Conservation (phyloP, 306 rosid species). For the Begonia fuchsioides region DNA sequence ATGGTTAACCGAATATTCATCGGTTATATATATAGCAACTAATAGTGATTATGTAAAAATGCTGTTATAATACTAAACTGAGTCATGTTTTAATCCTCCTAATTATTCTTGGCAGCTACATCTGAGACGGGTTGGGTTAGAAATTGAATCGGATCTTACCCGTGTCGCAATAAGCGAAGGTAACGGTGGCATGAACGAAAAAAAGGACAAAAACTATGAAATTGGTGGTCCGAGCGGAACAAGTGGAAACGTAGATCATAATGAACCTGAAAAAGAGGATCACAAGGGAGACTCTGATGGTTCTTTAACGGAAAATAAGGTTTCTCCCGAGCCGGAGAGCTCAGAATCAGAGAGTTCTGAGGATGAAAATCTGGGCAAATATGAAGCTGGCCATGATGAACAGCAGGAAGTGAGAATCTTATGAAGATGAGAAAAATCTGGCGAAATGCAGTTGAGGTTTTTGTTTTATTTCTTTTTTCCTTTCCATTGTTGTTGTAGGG, state of each 20-base stretch:
- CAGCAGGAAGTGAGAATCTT: not conserved
- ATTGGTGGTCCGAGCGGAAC: too few relatives aligned
- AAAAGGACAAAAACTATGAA: constrained; percentile 15
- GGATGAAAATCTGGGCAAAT: constrained; percentile 27
- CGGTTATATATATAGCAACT: too few relatives aligned
- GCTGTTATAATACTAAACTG: too few relatives aligned
- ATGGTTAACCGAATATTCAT: not conserved
- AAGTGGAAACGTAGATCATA: constrained; percentile 31
- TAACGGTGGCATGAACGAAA: constrained; percentile 50
- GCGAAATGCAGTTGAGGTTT: too few relatives aligned
- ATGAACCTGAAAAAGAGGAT: constrained; percentile 30
- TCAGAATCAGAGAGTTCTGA: constrained; percentile 48
- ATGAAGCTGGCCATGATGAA: constrained; percentile 16
- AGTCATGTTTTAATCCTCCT: too few relatives aligned
- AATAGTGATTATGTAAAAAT: not conserved
- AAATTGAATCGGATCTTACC: constrained; percentile 64
- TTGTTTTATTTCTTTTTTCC: too few relatives aligned
- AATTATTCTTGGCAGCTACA: constrained; percentile 37
- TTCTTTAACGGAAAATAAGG: constrained; percentile 32
- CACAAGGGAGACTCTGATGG: constrained; percentile 24
- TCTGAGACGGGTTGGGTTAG: constrained; percentile 93
- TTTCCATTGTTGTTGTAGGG: too few relatives aligned
- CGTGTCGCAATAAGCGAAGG: constrained; percentile 41
- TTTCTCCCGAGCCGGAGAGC: constrained; percentile 40
- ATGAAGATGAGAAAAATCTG: not conserved